Evolutionary conservation across 768 basidiomycete species (phyloP).

Genomic region (Nidula microcarpa): DNA sequence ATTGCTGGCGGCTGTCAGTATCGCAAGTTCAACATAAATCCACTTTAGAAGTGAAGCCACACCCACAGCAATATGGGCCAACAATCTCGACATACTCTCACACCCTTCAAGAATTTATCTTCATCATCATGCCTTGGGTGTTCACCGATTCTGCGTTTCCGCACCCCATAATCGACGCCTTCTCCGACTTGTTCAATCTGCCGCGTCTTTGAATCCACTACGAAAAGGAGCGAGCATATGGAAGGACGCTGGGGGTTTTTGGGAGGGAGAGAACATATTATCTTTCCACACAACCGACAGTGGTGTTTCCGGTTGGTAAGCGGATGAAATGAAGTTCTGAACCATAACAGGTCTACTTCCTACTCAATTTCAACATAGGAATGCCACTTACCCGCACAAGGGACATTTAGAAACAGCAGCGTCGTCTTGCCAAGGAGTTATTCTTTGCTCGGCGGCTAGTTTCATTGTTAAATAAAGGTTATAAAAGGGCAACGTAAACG

Average conservation of each 20-base stretch:
- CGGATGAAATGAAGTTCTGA: conserved; percentile 74
- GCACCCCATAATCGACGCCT: conserved; percentile 82
- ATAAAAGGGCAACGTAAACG: not conserved
- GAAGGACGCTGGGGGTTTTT: conserved; percentile 65
- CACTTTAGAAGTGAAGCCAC: too few relatives aligned
- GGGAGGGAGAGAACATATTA: conserved; percentile 85
- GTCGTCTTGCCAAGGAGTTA: conserved; percentile 96
- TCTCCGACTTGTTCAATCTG: conserved; percentile 82
- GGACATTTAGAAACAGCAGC: conserved; percentile 74
- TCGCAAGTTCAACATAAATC: not conserved
- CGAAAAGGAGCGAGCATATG: conserved; percentile 77
- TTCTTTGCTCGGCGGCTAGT: conserved; percentile 79
- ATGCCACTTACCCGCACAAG: conserved; percentile 65
- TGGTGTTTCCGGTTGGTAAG: conserved; percentile 95
- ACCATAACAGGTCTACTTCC: not conserved
- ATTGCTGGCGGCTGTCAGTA: conserved; percentile 68
- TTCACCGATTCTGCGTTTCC: conserved; percentile 34
- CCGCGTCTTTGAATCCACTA: conserved; percentile 77
- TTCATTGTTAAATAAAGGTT: conserved; percentile 3
- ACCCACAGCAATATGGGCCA: conserved; percentile 76
- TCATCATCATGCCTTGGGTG: conserved; percentile 50
- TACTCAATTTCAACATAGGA: not conserved
- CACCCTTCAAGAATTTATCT: conserved; percentile 84
- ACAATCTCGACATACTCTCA: conserved; percentile 85
- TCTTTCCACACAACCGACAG: conserved; percentile 88